Evolutionary conservation across 2,329 filamentous ascomycete genomes (phyloP), one percentile per base, ranked within the genome.

Genomic region (Clonostachys rhizophaga): DNA sequence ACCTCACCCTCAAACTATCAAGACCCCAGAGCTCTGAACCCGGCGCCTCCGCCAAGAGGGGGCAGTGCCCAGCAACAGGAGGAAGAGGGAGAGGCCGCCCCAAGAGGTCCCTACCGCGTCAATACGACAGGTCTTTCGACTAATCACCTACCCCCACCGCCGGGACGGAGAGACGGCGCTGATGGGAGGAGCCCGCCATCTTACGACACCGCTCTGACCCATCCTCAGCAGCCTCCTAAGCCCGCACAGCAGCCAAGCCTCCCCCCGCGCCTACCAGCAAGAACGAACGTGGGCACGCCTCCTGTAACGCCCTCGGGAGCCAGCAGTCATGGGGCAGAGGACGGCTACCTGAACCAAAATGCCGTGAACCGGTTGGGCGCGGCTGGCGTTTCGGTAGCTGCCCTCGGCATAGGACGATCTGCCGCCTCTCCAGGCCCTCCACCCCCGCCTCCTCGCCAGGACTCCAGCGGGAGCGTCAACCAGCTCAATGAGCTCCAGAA

Each of bases 301-400:
- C 42, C 50, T 20, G 45, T 47, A 8, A 34, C 49, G 2, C 80
- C 81, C 59, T 39, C 36, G 7, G 64, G 72, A 51, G 63, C 78
- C 52, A 62, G 61, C 42, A 51, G 52, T 55, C 24, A 30, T 10
- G 39, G 54, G 41, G 34, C 55, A 6, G 53, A 49, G 40, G 58
- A 49, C 40, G 56, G 61, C 14, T 59, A 66, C 34, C 53, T 79
- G 34, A 79, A 80, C 55, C 70, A 75, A 56, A 79, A 74, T 6
- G 84, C 89, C 6, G 62, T 86, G 47, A 75, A 70, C 49, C 78
- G 89, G 40, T 74, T 96, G 9, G 81, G 84, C 11, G 78, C 82
- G 36, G 84, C 88, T 1, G 91, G 91, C 1, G 75, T 96, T 6
- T 87, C 84, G 0, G 89, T 96, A 0, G 86, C 90, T 1, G 86